Conservation (phyloP, 2,329 filamentous ascomycete genomes). For the Neonectria punicea region DNA sequence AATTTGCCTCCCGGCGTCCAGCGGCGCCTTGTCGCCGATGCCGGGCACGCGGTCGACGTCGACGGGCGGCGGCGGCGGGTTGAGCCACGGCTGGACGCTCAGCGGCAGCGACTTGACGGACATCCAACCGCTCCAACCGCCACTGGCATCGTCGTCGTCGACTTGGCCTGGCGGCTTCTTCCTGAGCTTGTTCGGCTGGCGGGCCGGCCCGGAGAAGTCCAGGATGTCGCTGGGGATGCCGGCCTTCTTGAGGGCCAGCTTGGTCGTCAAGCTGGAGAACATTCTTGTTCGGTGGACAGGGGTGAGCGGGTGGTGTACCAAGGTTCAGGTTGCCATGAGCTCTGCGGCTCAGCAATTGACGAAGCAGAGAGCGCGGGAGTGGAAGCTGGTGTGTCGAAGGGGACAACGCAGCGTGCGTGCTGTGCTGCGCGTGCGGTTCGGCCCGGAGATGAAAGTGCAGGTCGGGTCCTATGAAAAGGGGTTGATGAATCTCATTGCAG, state of each 20-base stretch:
- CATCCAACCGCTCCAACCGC: conserved; percentile 60
- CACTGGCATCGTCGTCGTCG: conserved; percentile 36
- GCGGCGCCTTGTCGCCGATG: conserved; percentile 59
- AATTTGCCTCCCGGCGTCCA: conserved; percentile 58
- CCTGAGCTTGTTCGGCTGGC: conserved; percentile 47
- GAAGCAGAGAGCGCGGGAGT: conserved; percentile 6
- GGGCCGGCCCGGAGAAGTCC: conserved; percentile 47
- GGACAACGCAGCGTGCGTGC: background rate
- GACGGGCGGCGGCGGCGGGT: conserved; percentile 61
- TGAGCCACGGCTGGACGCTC: conserved; percentile 64
- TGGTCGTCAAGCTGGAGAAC: conserved; percentile 66
- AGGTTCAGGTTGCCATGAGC: background rate
- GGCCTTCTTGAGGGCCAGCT: conserved; percentile 67
- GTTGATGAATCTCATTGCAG: background rate
- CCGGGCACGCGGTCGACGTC: conserved; percentile 57
- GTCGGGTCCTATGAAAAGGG: conserved; percentile 11
- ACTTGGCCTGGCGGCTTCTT: conserved; percentile 47
- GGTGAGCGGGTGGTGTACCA: background rate
- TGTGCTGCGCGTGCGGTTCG: conserved; percentile 4
- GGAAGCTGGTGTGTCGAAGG: background rate
- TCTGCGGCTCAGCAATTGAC: conserved; percentile 14
- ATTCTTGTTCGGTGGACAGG: conserved; percentile 53
- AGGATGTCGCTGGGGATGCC: conserved; percentile 64
- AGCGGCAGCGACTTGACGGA: conserved; percentile 60
- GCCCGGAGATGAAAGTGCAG: conserved; percentile 9